These are phyloP conservation scores for Penicillium sp. DNA, from an alignment of 2,329 filamentous ascomycete genomes.

Conservation along the genomic window DNA sequence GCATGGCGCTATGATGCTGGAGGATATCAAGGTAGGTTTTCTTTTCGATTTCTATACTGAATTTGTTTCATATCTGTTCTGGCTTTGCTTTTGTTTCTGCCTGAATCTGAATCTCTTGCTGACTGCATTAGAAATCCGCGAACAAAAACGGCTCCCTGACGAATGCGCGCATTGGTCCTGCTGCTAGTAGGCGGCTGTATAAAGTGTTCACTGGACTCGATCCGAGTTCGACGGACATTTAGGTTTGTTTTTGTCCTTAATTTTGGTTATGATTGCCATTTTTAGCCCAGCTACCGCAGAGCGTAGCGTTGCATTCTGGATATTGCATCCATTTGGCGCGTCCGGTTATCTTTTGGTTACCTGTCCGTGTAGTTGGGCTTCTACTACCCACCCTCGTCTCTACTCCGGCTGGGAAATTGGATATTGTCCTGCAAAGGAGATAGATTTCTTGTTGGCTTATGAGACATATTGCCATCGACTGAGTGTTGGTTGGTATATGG, in stretches of 20 bases:
- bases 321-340: neutral
- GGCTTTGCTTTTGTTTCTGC: neutral
- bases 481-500: neutral
- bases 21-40: conserved; percentile 51
- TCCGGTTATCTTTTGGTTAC: neutral
- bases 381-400: neutral
- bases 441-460: neutral
- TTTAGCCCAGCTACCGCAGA: neutral
- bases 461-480: neutral
- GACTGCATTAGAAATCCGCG: conserved; percentile 42
- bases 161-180: conserved; percentile 47
- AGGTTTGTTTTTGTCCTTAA: conserved; percentile 6
- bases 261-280: conserved; percentile 1
- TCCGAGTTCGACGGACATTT: conserved; percentile 45
- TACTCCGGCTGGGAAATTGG: neutral
- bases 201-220: conserved; percentile 51
- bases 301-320: neutral
- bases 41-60: neutral
- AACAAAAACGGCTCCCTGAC: conserved; percentile 48
- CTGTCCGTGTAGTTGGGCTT: neutral
- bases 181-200: conserved; percentile 47
- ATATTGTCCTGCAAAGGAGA: neutral
- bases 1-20: conserved; percentile 60
- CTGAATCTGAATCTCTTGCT: neutral
- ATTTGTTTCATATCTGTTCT: neutral